phyloP scores from a whole-genome alignment of 495 filamentous ascomycete genomes.

The Aspergillus indologenus region DNA sequence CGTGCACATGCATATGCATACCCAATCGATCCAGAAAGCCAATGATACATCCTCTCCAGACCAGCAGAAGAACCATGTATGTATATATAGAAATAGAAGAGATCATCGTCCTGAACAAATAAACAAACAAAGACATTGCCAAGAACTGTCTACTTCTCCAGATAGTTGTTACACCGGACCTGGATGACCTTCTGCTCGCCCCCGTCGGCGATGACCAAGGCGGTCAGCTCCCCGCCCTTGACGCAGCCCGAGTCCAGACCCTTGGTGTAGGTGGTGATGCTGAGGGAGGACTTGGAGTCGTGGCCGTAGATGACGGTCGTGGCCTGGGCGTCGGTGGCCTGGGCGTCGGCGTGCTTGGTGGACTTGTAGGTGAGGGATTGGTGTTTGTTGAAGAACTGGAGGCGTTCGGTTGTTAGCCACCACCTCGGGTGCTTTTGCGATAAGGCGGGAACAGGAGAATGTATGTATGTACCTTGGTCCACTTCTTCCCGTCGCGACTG shows the following conservation, averaged over 20 bases:
- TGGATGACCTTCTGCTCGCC: slow-evolving; percentile 39
- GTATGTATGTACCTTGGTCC: slow-evolving; percentile 54
- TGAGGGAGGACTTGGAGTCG: slow-evolving; percentile 69
- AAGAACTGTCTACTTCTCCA: slow-evolving; percentile 10
- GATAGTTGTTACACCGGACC: slow-evolving; percentile 33
- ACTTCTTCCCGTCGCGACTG: slow-evolving; percentile 55
- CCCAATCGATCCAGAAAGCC: neutral
- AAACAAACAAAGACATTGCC: neutral
- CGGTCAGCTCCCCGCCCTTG: slow-evolving; percentile 68
- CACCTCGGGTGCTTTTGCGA: too few relatives aligned
- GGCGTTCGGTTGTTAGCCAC: slow-evolving; percentile 1
- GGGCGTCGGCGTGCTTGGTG: slow-evolving; percentile 17
- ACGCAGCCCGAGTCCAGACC: slow-evolving; percentile 84
- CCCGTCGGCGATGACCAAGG: slow-evolving; percentile 62
- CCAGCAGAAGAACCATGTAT: neutral
- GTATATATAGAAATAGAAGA: slow-evolving; percentile 2
- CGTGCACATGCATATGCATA: neutral
- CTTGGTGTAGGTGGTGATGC: slow-evolving; percentile 66
- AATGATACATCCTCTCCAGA: neutral
- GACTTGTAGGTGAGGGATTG: slow-evolving; percentile 37
- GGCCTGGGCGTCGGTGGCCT: slow-evolving; percentile 25
- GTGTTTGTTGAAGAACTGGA: slow-evolving; percentile 56
- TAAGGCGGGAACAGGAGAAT: too few relatives aligned
- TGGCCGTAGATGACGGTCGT: slow-evolving; percentile 81
- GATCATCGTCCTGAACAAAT: neutral